Evolutionary conservation across 2,329 filamentous ascomycete species (phyloP).

Genomic region (Tolypocladium ophioglossoides): DNA sequence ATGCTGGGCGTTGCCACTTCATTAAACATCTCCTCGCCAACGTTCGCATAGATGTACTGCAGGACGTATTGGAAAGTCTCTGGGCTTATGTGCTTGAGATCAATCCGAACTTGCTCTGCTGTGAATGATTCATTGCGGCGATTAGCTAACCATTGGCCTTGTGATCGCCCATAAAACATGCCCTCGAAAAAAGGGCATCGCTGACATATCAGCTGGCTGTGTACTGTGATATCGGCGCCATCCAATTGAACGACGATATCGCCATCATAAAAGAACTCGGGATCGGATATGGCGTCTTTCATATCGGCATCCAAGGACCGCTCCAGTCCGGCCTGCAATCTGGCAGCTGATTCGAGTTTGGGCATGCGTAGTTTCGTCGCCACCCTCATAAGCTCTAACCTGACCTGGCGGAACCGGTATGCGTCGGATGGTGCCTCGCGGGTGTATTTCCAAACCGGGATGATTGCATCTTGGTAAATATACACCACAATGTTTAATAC

Average conservation of each 20-base stretch:
- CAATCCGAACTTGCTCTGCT: constrained; percentile 50
- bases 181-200: constrained; percentile 89
- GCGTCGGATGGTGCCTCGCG: constrained; percentile 54
- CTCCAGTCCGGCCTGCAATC: constrained; percentile 59
- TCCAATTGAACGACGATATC: constrained; percentile 74
- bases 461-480: constrained; percentile 65
- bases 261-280: constrained; percentile 63
- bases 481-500: constrained; percentile 73
- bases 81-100: constrained; percentile 70
- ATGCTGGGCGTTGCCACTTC: constrained; percentile 58
- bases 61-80: constrained; percentile 70
- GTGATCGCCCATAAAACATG: constrained; percentile 79
- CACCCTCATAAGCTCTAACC: constrained; percentile 80
- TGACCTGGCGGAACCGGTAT: constrained; percentile 66
- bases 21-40: constrained; percentile 72
- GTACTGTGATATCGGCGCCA: constrained; percentile 59
- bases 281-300: constrained; percentile 55
- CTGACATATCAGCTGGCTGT: constrained; percentile 70
- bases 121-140: constrained; percentile 39
- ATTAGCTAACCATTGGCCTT: constrained; percentile 71
- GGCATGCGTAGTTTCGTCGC: constrained; percentile 60
- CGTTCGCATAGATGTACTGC: constrained; percentile 73
- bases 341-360: constrained; percentile 65
- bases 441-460: constrained; percentile 82
- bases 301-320: constrained; percentile 60